Base-by-base conservation (phyloP, 257 asterid genomes). In the Solanum raphanifolium region DNA sequence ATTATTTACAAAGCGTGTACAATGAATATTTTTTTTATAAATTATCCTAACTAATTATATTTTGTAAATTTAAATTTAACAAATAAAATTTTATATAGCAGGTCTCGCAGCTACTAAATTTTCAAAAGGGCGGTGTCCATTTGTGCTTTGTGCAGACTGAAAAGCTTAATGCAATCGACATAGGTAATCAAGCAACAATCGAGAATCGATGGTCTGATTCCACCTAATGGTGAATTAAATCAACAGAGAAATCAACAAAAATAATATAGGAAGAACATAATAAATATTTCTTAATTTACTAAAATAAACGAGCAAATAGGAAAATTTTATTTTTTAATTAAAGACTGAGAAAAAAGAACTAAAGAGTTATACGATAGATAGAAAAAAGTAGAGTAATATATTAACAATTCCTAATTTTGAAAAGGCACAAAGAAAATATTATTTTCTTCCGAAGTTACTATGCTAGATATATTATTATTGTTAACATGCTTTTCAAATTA, bases 181-280 rank as follows among this genome's bases (percentile, higher is more conserved):
- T 18, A 18, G 9, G 1, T 52, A 52, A 18, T 18, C 1, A 52
- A 52, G 0, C 4, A 52, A 0, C 0, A 18, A 52, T 52, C 1
- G 9, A 52, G 9, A 52, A 1, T 0, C 4, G 23, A 52, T 0
- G 0, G 1, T 52, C n/a, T 6, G 1, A 52, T 52, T 52, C 20
- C n/a, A 52, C 4, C 23, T 52, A 18, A 2, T 52, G 23, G 7
- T 0, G 4, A 52, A 52, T 52, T 16, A 16, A 52, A 52, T 0
- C 23, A 52, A 52, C 0, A 52, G 9, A 52, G 23, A 52, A 52
- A 16, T 1, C 8, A 55, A 21, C 11, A 21, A 58, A 60, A 60
- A 20, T 21, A 21, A 60, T 21, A 23, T 60, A 21, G 13, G 1
- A 60, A 60, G 13, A 23, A 8, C 10, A 25, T 25, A 66, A 11